A percentile compares a stretch with the other conserved stretches of the same genome.
phyloP scores from a whole-genome alignment of 805 yeast species.

The Ogataea corticis region DNA sequence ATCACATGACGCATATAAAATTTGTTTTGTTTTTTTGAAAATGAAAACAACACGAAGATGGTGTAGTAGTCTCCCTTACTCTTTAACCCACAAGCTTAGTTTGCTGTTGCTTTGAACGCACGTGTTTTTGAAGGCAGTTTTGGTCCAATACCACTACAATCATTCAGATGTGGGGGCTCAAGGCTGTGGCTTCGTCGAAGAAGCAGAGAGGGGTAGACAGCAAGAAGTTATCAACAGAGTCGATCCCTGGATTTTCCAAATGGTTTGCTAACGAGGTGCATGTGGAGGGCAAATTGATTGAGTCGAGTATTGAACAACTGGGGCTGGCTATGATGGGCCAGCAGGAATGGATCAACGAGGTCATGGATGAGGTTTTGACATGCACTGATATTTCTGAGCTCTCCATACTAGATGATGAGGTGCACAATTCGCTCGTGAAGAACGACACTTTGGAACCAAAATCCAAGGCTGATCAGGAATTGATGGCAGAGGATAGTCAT shows the following conservation, averaged over 20 bases:
- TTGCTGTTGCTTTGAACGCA: background rate
- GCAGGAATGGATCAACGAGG: slow-evolving; percentile 32
- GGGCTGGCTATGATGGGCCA: slow-evolving; percentile 27
- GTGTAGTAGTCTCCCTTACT: background rate
- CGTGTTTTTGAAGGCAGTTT: background rate
- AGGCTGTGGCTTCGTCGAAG: slow-evolving; percentile 22
- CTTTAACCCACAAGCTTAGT: background rate
- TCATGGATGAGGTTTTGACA: slow-evolving; percentile 26
- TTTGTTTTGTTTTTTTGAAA: background rate
- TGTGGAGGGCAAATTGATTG: slow-evolving; percentile 27
- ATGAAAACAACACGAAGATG: background rate
- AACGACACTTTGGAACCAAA: background rate
- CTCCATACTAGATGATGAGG: slow-evolving; percentile 10
- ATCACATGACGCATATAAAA: too few relatives aligned
- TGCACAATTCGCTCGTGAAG: background rate
- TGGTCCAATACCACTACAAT: background rate
- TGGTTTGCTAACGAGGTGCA: slow-evolving; percentile 35
- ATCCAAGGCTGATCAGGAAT: background rate
- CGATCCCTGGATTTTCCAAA: slow-evolving; percentile 35
- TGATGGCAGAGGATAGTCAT: slow-evolving; percentile 9
- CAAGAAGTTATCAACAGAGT: slow-evolving; percentile 11
- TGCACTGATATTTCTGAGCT: slow-evolving; percentile 15
- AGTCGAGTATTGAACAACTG: slow-evolving; percentile 25
- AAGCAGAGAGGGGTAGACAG: slow-evolving; percentile 13
- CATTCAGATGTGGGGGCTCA: slow-evolving; percentile 32